Percentiles rank a stretch among this genome's conserved stretches.
Evolutionary conservation across 2,329 filamentous ascomycete species (phyloP).

Genomic region (Sarocladium kiliense): DNA sequence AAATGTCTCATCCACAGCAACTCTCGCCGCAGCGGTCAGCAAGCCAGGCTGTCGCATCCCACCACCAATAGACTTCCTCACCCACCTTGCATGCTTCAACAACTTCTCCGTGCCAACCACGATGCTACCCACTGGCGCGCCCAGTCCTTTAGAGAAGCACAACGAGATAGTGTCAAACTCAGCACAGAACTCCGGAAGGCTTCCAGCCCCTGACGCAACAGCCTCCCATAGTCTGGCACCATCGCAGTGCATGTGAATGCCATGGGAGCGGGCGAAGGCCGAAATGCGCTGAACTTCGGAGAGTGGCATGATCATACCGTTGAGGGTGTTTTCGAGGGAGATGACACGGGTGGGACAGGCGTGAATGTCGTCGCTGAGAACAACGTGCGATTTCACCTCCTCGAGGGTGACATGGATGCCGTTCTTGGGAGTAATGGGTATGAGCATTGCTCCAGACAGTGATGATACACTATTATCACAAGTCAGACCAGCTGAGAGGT

Average conservation of each 20-base stretch:
- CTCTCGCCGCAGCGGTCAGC: slow-evolving; percentile 63
- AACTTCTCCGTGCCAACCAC: slow-evolving; percentile 48
- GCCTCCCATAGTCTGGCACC: slow-evolving; percentile 81
- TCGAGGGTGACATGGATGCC: slow-evolving; percentile 69
- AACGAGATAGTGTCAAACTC: slow-evolving; percentile 71
- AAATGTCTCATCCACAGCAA: slow-evolving; percentile 54
- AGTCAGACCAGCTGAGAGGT: background rate
- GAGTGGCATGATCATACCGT: slow-evolving; percentile 73
- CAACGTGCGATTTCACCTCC: slow-evolving; percentile 63
- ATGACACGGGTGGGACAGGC: slow-evolving; percentile 76
- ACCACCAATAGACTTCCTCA: slow-evolving; percentile 69
- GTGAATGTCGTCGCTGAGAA: slow-evolving; percentile 67
- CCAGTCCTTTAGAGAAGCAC: slow-evolving; percentile 79
- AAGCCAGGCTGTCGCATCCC: slow-evolving; percentile 70
- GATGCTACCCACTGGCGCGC: slow-evolving; percentile 74
- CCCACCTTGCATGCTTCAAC: slow-evolving; percentile 35
- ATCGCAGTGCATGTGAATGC: slow-evolving; percentile 69
- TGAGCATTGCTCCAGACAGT: slow-evolving; percentile 66
- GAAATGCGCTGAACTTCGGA: slow-evolving; percentile 64
- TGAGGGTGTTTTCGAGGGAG: slow-evolving; percentile 79
- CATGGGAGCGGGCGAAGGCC: slow-evolving; percentile 59
- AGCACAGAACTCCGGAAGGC: slow-evolving; percentile 60
- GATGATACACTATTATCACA: slow-evolving; percentile 55
- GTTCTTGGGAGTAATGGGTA: slow-evolving; percentile 63
- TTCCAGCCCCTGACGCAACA: slow-evolving; percentile 63